Evolutionary conservation across 2,329 filamentous ascomycete species (phyloP).

Genomic region (Malbranchea zuffiana): DNA sequence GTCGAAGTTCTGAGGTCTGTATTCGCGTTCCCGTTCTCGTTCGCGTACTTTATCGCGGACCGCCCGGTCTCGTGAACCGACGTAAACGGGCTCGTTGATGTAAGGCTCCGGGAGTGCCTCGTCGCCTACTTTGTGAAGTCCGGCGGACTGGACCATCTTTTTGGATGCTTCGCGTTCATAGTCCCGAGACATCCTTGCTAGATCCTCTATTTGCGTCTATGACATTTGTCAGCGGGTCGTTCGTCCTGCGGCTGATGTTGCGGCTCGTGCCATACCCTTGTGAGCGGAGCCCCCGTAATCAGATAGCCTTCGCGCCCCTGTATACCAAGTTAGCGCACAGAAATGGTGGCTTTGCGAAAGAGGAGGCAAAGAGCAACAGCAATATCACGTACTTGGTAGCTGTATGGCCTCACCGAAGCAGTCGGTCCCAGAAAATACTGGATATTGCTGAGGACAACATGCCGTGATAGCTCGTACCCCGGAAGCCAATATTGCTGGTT

Average conservation of each 20-base stretch:
- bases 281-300: slow-evolving; percentile 37
- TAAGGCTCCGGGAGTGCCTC: slow-evolving; percentile 26
- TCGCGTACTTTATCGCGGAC: slow-evolving; percentile 13
- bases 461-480: slow-evolving; percentile 39
- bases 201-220: slow-evolving; percentile 41
- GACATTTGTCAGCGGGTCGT: slow-evolving; percentile 10
- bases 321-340: slow-evolving; percentile 14
- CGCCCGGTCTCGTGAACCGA: slow-evolving; percentile 23
- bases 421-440: slow-evolving; percentile 40
- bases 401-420: slow-evolving; percentile 38
- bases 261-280: slow-evolving; percentile 29
- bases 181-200: slow-evolving; percentile 37
- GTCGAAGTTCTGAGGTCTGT: slow-evolving; percentile 12
- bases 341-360: too few species aligned
- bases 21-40: slow-evolving; percentile 11
- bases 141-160: slow-evolving; percentile 15
- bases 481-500: slow-evolving; percentile 40
- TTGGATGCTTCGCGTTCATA: slow-evolving; percentile 38
- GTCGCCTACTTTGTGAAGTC: slow-evolving; percentile 18
- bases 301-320: slow-evolving; percentile 41
- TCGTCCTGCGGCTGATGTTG: slow-evolving; percentile 2
- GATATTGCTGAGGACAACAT: slow-evolving; percentile 39
- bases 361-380: slow-evolving; percentile 1
- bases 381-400: slow-evolving; percentile 32
- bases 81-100: slow-evolving; percentile 35